Evolutionary conservation across 1,139 yeast genomes (phyloP), one percentile per base, ranked within the genome.

Genomic region (Blastobotrys raffinosifermentans): DNA sequence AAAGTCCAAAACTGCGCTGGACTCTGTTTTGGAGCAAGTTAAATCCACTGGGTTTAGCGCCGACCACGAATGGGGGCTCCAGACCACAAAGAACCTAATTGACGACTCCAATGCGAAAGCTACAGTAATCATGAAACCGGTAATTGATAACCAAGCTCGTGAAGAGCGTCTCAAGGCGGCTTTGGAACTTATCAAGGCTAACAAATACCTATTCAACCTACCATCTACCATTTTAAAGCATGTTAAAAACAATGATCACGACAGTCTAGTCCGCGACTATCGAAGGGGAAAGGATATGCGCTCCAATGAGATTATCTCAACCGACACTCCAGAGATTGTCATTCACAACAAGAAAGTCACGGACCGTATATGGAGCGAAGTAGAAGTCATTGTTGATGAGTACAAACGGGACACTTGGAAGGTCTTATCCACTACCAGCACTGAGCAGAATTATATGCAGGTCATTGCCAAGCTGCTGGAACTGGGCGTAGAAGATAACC

Each of bases 111-210:
- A 55, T 27, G 49, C 59, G 19, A 57, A 58, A n/a, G 80, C 89
- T 0, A 70, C 85, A 1, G 66, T 79, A 44, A 66, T 81, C 56
- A 72, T 86, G 46, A 76, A 87, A 45, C 97, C 97, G 0, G 75
- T 89, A 4, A 61, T 80, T 38, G 81, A 80, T 35, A 75, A 77
- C 39, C 72, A 76, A 41, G 63, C 69, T 7, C 77, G 75, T 49
- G 84, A 82, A 46, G 64, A 66, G 16, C 77, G 80, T 45, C 67
- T 84, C 36, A 64, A 68, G 34, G 69, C 70, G 25, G 73, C 94
- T 11, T 67, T 83, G 40, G 73, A 73, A 19, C 73, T 83, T 43
- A 69, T 87, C 15, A 77, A 77, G 34, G 66, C 70, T 31, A 75
- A 86, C 56, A 70, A 69, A 38, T 71, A 71, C 41, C 69, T 86